Evolutionary conservation across 108 stramenopile genomes (phyloP), one percentile per base, ranked within the genome.

Genomic region (Cyclotella atomus): DNA sequence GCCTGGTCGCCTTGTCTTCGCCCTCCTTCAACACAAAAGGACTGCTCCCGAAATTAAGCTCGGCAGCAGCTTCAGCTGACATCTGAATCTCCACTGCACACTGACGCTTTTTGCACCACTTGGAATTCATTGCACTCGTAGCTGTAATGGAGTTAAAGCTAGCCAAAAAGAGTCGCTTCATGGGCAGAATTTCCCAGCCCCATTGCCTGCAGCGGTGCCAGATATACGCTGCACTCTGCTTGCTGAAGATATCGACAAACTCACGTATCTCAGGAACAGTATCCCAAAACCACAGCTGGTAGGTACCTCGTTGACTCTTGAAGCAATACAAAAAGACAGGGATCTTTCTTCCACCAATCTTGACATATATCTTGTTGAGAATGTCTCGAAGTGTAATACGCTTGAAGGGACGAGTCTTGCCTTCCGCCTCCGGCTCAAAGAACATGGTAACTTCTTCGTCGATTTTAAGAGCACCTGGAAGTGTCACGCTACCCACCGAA

Each of bases 121-220:
- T 55, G 5, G 54, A 55, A 28, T 55, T 55, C 28, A 55, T 55
- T 4, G 54, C 54, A 15, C n/a, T n/a, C n/a, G n/a, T n/a, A n/a
- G n/a, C n/a, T n/a, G n/a, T n/a, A n/a, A n/a, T n/a, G n/a, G n/a
- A n/a, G n/a, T n/a, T n/a, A n/a, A n/a, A n/a, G n/a, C n/a, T n/a
- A n/a, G n/a, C n/a, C n/a, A n/a, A n/a, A n/a, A n/a, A n/a, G n/a
- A n/a, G n/a, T n/a, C n/a, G n/a, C n/a, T n/a, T n/a, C n/a, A n/a
- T n/a, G n/a, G n/a, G n/a, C n/a, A n/a, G n/a, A n/a, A n/a, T n/a
- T n/a, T n/a, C n/a, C n/a, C n/a, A n/a, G n/a, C n/a, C n/a, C n/a
- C n/a, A n/a, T n/a, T n/a, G n/a, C n/a, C n/a, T n/a, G n/a, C n/a
- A n/a, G n/a, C n/a, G n/a, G n/a, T n/a, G n/a, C n/a, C n/a, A n/a